Evolutionary conservation across 371 early-diverging fungal genomes (phyloP).

Genomic region (Rhizopus sp.): DNA sequence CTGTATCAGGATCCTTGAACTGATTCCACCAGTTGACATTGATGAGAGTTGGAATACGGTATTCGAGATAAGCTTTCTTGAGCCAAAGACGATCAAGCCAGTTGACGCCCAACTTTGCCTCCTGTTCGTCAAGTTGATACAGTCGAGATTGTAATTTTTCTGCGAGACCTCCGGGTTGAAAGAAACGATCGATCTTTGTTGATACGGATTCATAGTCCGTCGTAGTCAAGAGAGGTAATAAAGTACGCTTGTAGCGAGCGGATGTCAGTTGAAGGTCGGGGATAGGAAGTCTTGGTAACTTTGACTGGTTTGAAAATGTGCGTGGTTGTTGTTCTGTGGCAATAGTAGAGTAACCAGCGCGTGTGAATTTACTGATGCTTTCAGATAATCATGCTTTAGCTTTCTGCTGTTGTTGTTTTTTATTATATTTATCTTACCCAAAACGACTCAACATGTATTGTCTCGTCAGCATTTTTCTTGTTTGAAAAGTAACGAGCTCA

Average conservation of each 20-base stretch:
- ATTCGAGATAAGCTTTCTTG: constrained; percentile 87
- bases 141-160: constrained; percentile 76
- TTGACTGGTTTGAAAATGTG: constrained; percentile 76
- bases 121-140: constrained; percentile 56
- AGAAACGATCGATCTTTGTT: constrained; percentile 65
- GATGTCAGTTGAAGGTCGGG: constrained; percentile 76
- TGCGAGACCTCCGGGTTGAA: constrained; percentile 65
- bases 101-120: constrained; percentile 46
- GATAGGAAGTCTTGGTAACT: constrained; percentile 81
- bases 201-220: constrained; percentile 55
- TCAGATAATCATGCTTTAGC: not conserved
- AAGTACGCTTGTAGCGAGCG: constrained; percentile 68
- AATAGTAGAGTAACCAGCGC: not conserved
- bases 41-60: constrained; percentile 79
- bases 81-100: constrained; percentile 94
- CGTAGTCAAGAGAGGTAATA: constrained; percentile 62
- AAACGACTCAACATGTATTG: not conserved
- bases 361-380: not conserved
- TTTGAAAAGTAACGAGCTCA: not conserved
- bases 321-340: constrained; percentile 4
- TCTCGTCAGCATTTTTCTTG: too few relatives aligned
- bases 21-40: constrained; percentile 90
- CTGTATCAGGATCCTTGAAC: constrained; percentile 64
- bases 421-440: not conserved
- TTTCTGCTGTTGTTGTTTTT: not conserved